Percentiles rank a stretch among this genome's conserved stretches.
phyloP scores from a whole-genome alignment of 2,329 filamentous ascomycete genomes.

The Neopestalotiopsis sp. region DNA sequence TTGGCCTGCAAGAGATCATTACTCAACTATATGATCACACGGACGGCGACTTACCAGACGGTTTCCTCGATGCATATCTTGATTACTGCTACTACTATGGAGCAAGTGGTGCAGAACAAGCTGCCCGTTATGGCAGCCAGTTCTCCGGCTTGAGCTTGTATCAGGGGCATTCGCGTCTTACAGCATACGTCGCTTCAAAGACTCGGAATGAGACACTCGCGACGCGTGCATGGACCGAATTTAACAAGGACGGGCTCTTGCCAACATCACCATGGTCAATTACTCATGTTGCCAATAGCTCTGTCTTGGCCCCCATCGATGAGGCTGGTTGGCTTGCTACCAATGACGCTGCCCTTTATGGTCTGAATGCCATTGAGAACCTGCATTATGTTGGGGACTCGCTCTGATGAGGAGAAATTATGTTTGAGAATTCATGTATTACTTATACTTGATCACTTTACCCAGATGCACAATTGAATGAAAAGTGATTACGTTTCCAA shows the following conservation, averaged over 20 bases:
- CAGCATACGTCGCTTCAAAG: conserved; percentile 56
- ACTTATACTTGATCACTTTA: no score
- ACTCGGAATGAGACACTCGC: conserved; percentile 52
- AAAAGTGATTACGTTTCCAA: no score
- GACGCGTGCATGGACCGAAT: conserved; percentile 58
- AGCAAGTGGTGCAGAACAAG: conserved; percentile 54
- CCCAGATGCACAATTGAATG: no score
- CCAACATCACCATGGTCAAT: conserved; percentile 41
- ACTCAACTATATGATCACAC: conserved; percentile 59
- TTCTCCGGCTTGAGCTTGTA: conserved; percentile 53
- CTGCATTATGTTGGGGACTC: conserved; percentile 45
- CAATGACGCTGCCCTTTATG: conserved; percentile 62
- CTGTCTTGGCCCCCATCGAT: conserved; percentile 52
- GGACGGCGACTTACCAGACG: conserved; percentile 47
- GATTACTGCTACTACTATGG: conserved; percentile 66
- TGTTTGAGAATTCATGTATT: no score
- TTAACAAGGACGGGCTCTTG: conserved; percentile 52
- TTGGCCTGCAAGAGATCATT: conserved; percentile 63
- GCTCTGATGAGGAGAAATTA: conserved; percentile 16
- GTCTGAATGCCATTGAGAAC: conserved; percentile 61
- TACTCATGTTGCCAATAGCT: conserved; percentile 45
- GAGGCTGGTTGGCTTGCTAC: conserved; percentile 63
- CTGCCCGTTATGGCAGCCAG: conserved; percentile 53
- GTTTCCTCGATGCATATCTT: conserved; percentile 59
- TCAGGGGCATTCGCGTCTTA: conserved; percentile 63